A percentile compares a stretch with the other conserved stretches of the same genome.
Evolutionary conservation across 192 early-diverging fungal species (phyloP).

Genomic region (Allomyces macrogynus): DNA sequence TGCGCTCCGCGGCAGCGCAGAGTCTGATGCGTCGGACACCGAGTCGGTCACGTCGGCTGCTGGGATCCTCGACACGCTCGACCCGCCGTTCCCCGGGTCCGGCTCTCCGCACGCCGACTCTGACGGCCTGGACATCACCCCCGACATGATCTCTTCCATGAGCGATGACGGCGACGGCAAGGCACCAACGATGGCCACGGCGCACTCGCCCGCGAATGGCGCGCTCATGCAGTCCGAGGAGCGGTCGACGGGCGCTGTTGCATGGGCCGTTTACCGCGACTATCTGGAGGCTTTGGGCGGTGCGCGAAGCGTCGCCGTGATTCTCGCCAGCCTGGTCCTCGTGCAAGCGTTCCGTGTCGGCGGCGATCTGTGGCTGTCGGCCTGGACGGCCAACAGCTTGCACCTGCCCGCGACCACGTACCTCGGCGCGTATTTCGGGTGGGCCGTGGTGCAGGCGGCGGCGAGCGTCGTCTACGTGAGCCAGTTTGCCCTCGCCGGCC

Average conservation of each 20-base stretch:
- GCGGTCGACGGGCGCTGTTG: constrained; percentile 46
- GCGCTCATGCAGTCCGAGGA: constrained; percentile 67
- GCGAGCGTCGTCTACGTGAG: constrained; percentile 29
- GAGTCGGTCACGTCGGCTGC: constrained; percentile 1
- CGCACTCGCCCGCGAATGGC: constrained; percentile 4
- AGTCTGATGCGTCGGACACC: constrained; percentile 7
- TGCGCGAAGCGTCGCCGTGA: constrained; percentile 15
- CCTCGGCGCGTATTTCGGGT: constrained; percentile 29
- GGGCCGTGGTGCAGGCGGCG: constrained; percentile 38
- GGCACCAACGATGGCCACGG: constrained; percentile 4
- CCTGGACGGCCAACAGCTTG: constrained; percentile 21
- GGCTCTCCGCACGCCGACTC: too few species aligned
- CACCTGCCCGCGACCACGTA: too few species aligned
- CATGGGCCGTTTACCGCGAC: constrained; percentile 28
- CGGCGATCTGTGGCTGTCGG: constrained; percentile 39
- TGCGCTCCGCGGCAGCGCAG: constrained; percentile 29
- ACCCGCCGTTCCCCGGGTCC: too few species aligned
- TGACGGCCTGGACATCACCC: neutral
- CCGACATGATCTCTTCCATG: neutral
- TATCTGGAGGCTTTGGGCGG: constrained; percentile 49
- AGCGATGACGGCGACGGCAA: constrained; percentile 1
- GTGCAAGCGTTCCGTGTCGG: constrained; percentile 25
- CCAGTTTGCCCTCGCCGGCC: constrained; percentile 36
- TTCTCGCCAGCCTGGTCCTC: constrained; percentile 26
- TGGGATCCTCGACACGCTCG: neutral